These are phyloP conservation scores for Coffea eugenioides DNA, from an alignment of 257 asterid genomes.

Conservation along the genomic window DNA sequence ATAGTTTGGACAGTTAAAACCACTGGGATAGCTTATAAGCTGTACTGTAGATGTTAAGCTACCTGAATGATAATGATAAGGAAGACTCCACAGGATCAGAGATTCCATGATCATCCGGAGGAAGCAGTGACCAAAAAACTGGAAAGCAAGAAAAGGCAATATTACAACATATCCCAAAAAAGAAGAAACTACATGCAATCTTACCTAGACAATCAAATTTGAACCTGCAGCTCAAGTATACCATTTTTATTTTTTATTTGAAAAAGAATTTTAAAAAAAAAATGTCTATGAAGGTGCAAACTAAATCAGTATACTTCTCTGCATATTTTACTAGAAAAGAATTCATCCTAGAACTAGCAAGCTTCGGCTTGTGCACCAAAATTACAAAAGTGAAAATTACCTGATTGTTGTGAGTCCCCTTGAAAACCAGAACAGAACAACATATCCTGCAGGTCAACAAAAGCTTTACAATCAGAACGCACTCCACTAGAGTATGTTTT, in stretches of 20 bases:
- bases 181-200: not conserved
- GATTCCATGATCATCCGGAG: conserved; percentile 53
- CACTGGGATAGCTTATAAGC: no score
- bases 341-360: not conserved
- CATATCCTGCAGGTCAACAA: conserved; percentile 53
- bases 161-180: not conserved
- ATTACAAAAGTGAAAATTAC: conserved; percentile 28
- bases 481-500: conserved; percentile 7
- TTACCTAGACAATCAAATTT: not conserved
- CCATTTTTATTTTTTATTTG: not conserved
- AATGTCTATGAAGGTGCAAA: not conserved
- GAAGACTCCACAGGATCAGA: conserved; percentile 77
- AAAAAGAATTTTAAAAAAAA: no score
- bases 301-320: not conserved
- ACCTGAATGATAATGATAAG: conserved; percentile 84
- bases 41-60: conserved; percentile 11
- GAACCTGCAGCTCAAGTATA: not conserved
- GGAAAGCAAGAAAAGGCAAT: conserved; percentile 27
- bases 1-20: not conserved
- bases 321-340: no score
- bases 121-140: conserved; percentile 91
- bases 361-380: not conserved
- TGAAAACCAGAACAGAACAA: conserved; percentile 54
- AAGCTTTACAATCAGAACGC: conserved; percentile 2
- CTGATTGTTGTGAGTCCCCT: conserved; percentile 67